Evolutionary conservation across 2,329 filamentous ascomycete species (phyloP), one percentile per base, ranked within the genome.

Genomic region (Diaporthe aspalathi): DNA sequence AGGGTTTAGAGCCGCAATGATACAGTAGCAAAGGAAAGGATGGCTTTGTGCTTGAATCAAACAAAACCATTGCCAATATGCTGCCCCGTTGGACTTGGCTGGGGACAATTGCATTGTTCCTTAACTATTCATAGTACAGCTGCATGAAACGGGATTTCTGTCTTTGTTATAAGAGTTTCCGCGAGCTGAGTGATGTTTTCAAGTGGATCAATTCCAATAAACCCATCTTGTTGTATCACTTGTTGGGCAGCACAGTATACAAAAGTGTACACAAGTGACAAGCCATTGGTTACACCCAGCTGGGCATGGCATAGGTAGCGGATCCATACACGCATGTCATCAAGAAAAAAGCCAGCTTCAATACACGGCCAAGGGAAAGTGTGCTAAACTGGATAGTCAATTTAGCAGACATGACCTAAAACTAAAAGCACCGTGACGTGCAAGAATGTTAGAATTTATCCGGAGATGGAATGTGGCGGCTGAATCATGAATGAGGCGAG

Each of bases 271-370:
- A 62, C 57, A 29, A 27, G n/a, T n/a, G n/a, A n/a, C n/a, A 47
- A 3, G 57, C 40, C 57, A 49, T 63, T 9, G 57, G 17, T 63
- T 40, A n/a, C 57, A 47, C 2, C 40, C 57, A 32, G 57, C 32
- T n/a, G 57, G 17, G 14, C 35, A 63, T 6, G 40, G 57, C 40
- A 63, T 47, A 49, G 57, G 40, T 8, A 40, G 47, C 5, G 56
- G 47, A 27, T 63, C 57, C 32, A 32, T 63, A 63, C 57, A 49
- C 40, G 57, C 27, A 63, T 63, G 20, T 40, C 57, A 12, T 63
- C 40, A n/a, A 63, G 57, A 49, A 63, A 63, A 8, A 40, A 32
- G 12, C 57, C 57, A 5, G 40, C 57, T 63, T 27, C 27, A 63
- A 5, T 2, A 63, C 40, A 1, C 40, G 57, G 2, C 40, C 60